A percentile compares a stretch with the other conserved stretches of the same genome.
phyloP scores from a whole-genome alignment of 2,329 filamentous ascomycete genomes.

The Claviceps africana region DNA sequence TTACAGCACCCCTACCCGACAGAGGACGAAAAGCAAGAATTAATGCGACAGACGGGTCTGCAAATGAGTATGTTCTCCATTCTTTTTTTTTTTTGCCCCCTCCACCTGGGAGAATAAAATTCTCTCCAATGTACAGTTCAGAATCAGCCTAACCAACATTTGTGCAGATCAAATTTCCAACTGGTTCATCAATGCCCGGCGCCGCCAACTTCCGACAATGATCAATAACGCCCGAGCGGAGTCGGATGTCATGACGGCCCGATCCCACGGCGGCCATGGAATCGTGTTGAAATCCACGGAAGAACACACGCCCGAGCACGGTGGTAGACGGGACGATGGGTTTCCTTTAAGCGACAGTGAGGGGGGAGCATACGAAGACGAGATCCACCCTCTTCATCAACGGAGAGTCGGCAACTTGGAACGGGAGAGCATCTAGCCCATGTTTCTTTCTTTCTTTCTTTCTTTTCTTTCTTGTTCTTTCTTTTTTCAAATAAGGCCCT shows the following conservation, averaged over 20 bases:
- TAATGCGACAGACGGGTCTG: constrained; percentile 63
- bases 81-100: too few relatives aligned
- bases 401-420: constrained; percentile 23
- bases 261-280: constrained; percentile 15
- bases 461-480: too few relatives aligned
- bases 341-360: constrained; percentile 34
- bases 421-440: constrained; percentile 30
- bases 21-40: constrained; percentile 73
- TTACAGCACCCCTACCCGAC: constrained; percentile 72
- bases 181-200: constrained; percentile 68
- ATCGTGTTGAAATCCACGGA: constrained; percentile 25
- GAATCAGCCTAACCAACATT: background rate
- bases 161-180: constrained; percentile 54
- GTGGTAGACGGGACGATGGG: constrained; percentile 19
- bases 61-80: constrained; percentile 53
- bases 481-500: background rate
- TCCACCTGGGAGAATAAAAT: too few relatives aligned
- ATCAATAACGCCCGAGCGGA: constrained; percentile 42
- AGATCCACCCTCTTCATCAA: constrained; percentile 19
- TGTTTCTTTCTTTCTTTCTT: too few relatives aligned
- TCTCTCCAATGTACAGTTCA: background rate
- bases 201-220: constrained; percentile 49
- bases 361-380: constrained; percentile 30
- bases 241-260: constrained; percentile 30
- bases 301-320: constrained; percentile 15